Evolutionary conservation across 2,329 filamentous ascomycete genomes (phyloP), one percentile per base, ranked within the genome.

Genomic region (Fusarium sp.): DNA sequence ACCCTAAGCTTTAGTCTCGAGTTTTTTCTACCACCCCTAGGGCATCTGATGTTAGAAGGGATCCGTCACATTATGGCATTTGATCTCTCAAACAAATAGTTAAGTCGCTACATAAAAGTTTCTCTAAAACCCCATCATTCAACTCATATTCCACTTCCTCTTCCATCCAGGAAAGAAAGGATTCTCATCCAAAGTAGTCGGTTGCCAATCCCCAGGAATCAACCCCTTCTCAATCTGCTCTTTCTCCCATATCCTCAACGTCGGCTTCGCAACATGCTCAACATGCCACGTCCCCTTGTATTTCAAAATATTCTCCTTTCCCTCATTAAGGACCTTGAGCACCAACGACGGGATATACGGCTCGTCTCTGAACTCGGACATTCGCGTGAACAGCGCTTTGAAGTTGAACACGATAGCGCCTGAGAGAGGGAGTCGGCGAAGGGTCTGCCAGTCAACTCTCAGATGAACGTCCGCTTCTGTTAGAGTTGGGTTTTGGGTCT

Each of bases 401-500:
- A 95, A 97, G 77, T 96, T 97, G 82, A 97, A 97, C 0, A 93
- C 86, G 2, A 97, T 82, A 0, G 86, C 90, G 0, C 87, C 92
- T 0, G 91, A 93, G 0, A 97, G 82, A 0, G 93, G 93, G 0
- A 97, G 80, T 4, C 93, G 87, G 3, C 93, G 88, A 6, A 97
- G 81, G 0, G 93, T 97, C 79, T 97, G 94, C 92, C 93, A 97
- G 77, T 97, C 93, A 3, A 96, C 92, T 6, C 93, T 87, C 2
- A 97, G 81, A 64, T 91, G 82, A 67, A 92, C 83, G 34, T 92
- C 86, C 0, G 86, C 83, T 3, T 88, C 75, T 1, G 79, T 80
- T 8, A 95, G 80, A 20, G 81, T 78, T 0, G 84, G 80, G 46
- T 87, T 82, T 67, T 94, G 91, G 1, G 80, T 76, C 1, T 83